Evolutionary conservation across 2,329 filamentous ascomycete species (phyloP), one percentile per base, ranked within the genome.

Genomic region (Endothia cerciana): DNA sequence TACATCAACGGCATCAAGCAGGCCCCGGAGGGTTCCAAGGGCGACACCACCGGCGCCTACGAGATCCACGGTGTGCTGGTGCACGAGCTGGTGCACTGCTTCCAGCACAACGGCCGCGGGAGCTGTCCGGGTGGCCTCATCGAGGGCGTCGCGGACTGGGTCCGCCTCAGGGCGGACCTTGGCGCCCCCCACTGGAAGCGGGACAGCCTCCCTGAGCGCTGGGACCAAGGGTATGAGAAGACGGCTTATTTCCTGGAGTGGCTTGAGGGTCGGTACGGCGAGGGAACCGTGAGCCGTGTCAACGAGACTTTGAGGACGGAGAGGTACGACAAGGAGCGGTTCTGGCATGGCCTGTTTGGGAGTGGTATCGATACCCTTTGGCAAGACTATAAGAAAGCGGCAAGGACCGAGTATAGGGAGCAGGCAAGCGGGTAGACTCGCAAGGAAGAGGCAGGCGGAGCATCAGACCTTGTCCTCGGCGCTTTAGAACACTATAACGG

Each of bases 61-160:
- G 93, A 98, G 79, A 87, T 97, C 66, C 80, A 86, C 22, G 95
- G 95, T 49, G 93, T 98, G 0, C 77, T 98, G 25, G 90, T 91
- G 1, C 94, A 98, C 75, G 94, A 98, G 78, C 89, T 97, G 68
- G 94, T 98, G 17, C 95, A 98, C 80, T 97, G 93, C 79, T 96
- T 91, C 79, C 94, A 98, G 77, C 91, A 92, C 78, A 89, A 92
- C 71, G 90, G 83, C 1, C 80, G 72, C 25, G 83, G 82, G 1
- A 80, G 80, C 4, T 87, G 87, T 53, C 91, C 91, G 0, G 89
- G 89, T 0, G 95, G 95, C 0, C 78, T 98, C 57, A 89, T 97
- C 64, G 94, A 98, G 77, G 94, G 94, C 0, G 87, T 98, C 62
- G 94, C 94, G 25, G 95, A 98, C 78, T 98, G 92, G 87, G 94